Conservation (phyloP, 1,284 basidiomycete genomes). For the Ceratorhiza oryzae-sativae region DNA sequence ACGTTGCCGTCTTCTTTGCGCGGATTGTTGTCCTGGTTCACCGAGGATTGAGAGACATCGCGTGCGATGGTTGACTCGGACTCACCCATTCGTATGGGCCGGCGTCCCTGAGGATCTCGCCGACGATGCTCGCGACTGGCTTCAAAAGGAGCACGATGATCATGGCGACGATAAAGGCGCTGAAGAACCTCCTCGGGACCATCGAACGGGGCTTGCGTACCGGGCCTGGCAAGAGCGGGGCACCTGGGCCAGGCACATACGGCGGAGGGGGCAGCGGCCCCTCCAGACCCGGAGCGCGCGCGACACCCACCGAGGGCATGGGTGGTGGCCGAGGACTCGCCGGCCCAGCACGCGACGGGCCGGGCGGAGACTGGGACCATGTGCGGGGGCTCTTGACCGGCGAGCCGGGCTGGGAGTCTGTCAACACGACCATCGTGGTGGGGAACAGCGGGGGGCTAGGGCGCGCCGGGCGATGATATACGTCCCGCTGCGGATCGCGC, state of each 20-base stretch:
- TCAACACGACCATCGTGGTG: constrained; percentile 34
- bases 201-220: constrained; percentile 22
- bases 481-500: constrained; percentile 36
- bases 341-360: constrained; percentile 14
- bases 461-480: not conserved
- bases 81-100: constrained; percentile 16
- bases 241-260: constrained; percentile 9
- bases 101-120: not conserved
- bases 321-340: not conserved
- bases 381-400: constrained; percentile 12
- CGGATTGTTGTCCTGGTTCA: constrained; percentile 30
- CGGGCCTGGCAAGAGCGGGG: constrained; percentile 33
- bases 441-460: not conserved
- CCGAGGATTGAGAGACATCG: too few relatives aligned
- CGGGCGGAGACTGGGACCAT: constrained; percentile 24
- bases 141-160: not conserved
- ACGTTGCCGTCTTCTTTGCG: constrained; percentile 19
- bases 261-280: constrained; percentile 15
- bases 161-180: constrained; percentile 1
- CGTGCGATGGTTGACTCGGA: too few relatives aligned
- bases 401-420: constrained; percentile 29
- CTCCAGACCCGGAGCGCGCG: not conserved
- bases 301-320: not conserved
- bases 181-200: constrained; percentile 29
- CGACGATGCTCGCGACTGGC: not conserved